These are phyloP conservation scores for Lecanicillium sp. DNA, from an alignment of 2,329 filamentous ascomycete genomes.

Conservation along the genomic window DNA sequence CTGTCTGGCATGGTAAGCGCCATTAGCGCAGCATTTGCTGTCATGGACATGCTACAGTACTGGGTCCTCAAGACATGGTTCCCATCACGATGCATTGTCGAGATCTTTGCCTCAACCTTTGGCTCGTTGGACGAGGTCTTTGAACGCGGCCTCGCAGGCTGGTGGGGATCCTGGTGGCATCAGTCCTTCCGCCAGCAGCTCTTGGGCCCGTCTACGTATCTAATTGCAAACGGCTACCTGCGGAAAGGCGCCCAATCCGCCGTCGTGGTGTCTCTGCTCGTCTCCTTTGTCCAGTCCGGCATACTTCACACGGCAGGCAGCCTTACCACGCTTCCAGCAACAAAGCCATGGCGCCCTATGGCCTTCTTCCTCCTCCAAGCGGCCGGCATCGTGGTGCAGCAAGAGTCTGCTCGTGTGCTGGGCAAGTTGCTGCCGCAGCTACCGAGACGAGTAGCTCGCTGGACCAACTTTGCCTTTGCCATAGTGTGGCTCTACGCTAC, in stretches of 20 bases:
- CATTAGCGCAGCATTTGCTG: slow-evolving; percentile 52
- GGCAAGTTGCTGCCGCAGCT: too few relatives aligned
- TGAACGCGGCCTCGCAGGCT: slow-evolving; percentile 66
- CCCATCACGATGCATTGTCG: slow-evolving; percentile 41
- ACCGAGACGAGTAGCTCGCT: slow-evolving; percentile 39
- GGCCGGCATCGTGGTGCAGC: slow-evolving; percentile 57
- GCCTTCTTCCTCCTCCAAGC: slow-evolving; percentile 68
- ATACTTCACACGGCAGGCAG: slow-evolving; percentile 66
- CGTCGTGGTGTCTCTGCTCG: slow-evolving; percentile 20
- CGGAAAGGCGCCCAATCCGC: slow-evolving; percentile 18
- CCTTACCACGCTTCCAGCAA: slow-evolving; percentile 50
- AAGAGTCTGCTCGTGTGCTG: slow-evolving; percentile 16
- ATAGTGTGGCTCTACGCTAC: slow-evolving; percentile 63
- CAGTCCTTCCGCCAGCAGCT: slow-evolving; percentile 77
- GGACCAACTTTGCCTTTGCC: slow-evolving; percentile 55
- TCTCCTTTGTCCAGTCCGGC: slow-evolving; percentile 56
- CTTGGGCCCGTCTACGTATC: slow-evolving; percentile 46
- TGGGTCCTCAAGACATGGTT: slow-evolving; percentile 42
- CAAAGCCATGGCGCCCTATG: slow-evolving; percentile 44
- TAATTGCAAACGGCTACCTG: slow-evolving; percentile 34
- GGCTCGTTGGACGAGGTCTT: slow-evolving; percentile 49
- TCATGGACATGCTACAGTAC: slow-evolving; percentile 51
- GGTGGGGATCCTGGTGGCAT: slow-evolving; percentile 88
- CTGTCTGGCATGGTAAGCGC: slow-evolving; percentile 50
- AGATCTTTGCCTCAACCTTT: slow-evolving; percentile 47